Conservation (phyloP, 2,329 filamentous ascomycete genomes). For the Allantophomopsis cytisporea region DNA sequence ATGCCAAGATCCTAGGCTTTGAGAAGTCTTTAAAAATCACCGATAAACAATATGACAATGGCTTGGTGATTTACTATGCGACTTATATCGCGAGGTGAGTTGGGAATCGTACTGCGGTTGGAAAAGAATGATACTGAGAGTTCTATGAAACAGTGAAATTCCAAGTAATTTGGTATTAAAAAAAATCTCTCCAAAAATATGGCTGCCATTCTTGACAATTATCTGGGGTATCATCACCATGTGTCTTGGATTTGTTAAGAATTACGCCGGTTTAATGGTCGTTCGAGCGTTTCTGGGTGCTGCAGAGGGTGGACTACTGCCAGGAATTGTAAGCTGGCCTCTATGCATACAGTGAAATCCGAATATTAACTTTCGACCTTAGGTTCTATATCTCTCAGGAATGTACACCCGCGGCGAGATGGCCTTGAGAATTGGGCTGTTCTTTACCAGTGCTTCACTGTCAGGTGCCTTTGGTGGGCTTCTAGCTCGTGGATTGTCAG, state of each 20-base stretch:
- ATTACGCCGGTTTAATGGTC: slow-evolving; percentile 37
- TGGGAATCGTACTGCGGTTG: neutral
- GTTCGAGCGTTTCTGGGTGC: slow-evolving; percentile 48
- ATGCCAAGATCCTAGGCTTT: slow-evolving; percentile 52
- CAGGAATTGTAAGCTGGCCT: slow-evolving; percentile 41
- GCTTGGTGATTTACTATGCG: slow-evolving; percentile 50
- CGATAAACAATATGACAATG: slow-evolving; percentile 49
- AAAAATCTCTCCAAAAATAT: slow-evolving; percentile 36
- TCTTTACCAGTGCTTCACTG: slow-evolving; percentile 53
- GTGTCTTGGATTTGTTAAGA: slow-evolving; percentile 33
- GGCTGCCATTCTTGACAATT: slow-evolving; percentile 49
- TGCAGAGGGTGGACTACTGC: slow-evolving; percentile 50
- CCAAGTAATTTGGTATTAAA: slow-evolving; percentile 45
- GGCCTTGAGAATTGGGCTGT: slow-evolving; percentile 47
- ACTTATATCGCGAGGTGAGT: slow-evolving; percentile 44
- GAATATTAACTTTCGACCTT: neutral
- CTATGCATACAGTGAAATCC: neutral
- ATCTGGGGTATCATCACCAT: slow-evolving; percentile 57
- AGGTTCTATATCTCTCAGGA: slow-evolving; percentile 50
- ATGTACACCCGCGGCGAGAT: slow-evolving; percentile 37
- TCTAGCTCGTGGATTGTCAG: slow-evolving; percentile 43
- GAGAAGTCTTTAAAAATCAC: slow-evolving; percentile 42
- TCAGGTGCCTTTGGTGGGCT: slow-evolving; percentile 44
- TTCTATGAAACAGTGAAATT: slow-evolving; percentile 24
- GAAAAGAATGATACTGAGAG: no score